A percentile compares a stretch with the other conserved stretches of the same genome.
These are phyloP conservation scores for Torulaspora maleeae DNA, from an alignment of 805 yeast species.

Conservation along the genomic window DNA sequence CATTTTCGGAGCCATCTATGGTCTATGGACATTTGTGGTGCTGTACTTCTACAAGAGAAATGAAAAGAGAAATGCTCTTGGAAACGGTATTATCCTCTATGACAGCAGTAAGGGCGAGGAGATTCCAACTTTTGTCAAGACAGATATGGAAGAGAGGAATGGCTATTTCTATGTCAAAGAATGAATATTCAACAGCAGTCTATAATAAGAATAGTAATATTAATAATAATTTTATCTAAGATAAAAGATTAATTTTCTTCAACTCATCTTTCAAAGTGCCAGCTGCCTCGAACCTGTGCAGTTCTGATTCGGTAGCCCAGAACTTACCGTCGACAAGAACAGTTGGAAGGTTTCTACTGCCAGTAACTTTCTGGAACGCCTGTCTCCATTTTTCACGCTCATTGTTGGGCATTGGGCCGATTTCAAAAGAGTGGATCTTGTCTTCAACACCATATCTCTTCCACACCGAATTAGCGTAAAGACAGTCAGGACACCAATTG, in stretches of 20 bases:
- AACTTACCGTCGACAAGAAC: conserved; percentile 32
- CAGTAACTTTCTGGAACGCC: conserved; percentile 32
- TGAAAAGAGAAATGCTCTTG: conserved; percentile 43
- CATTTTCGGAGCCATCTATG: conserved; percentile 43
- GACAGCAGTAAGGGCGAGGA: conserved; percentile 37
- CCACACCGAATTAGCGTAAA: conserved; percentile 55
- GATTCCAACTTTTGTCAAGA: conserved; percentile 29
- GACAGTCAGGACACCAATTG: conserved; percentile 78
- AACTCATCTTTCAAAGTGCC: conserved; percentile 27
- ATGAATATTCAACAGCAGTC: not conserved
- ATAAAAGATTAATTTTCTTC: conserved; percentile 27
- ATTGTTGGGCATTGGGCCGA: conserved; percentile 24
- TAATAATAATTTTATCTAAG: not conserved
- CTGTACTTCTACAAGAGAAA: conserved; percentile 51
- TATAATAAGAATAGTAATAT: too few species aligned
- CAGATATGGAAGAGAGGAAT: conserved; percentile 27
- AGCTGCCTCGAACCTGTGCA: conserved; percentile 29
- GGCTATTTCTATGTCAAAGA: conserved; percentile 28
- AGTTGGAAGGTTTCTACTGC: conserved; percentile 35
- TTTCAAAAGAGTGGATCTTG: conserved; percentile 53
- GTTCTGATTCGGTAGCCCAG: conserved; percentile 35
- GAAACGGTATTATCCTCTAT: conserved; percentile 47
- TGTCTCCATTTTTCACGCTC: conserved; percentile 33
- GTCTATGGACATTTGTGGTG: conserved; percentile 48
- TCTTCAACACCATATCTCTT: conserved; percentile 46